Base-by-base conservation (phyloP, 352 stramenopile species). In the Hyaloperonospora arabidopsidis region DNA sequence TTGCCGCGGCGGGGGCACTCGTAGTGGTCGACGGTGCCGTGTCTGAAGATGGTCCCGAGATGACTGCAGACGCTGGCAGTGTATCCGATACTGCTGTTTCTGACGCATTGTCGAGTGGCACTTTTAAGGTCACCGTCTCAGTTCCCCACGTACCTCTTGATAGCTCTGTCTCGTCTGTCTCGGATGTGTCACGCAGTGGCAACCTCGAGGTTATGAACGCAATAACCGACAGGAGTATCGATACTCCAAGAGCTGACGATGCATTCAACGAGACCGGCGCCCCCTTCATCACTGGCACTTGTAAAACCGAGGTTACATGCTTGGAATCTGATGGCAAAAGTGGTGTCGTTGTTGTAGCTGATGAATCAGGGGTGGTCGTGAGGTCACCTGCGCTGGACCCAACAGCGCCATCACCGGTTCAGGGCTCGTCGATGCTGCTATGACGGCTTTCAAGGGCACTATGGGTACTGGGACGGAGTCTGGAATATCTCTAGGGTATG, bases 251-350 rank as follows among this genome's bases (percentile, higher is more conserved):
- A 49, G 12, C 23, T 15, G 34, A 48, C 19, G 43, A 41, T 19
- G n/a, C 55, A 38, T 22, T 18, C 17, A 53, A 44, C 15, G 38
- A 21, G 21, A 47, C 12, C 22, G 39, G 17, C 43, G 44, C 13
- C 11, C 21, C 6, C 23, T 41, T 1, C 10, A 34, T 25, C 21
- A 14, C 29, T 17, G 36, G 39, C 21, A 22, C 32, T 43, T n/a
- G 40, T 25, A 32, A 14, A 39, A 49, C 29, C 36, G 46, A 44
- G n/a, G 19, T 10, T 36, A 51, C 38, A 29, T 12, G 39, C 17
- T 32, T 29, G 2, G 44, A 46, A 5, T 23, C 38, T 18, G 28
- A 19, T 47, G 34, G 1, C 12, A 51, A 39, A n/a, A 6, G 29
- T 36, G 22, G 51, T 25, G 13, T 15, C 4, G n/a, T 8, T 17